Conservation (phyloP, 2,329 filamentous ascomycete genomes). For the Ophiostoma populinum region DNA sequence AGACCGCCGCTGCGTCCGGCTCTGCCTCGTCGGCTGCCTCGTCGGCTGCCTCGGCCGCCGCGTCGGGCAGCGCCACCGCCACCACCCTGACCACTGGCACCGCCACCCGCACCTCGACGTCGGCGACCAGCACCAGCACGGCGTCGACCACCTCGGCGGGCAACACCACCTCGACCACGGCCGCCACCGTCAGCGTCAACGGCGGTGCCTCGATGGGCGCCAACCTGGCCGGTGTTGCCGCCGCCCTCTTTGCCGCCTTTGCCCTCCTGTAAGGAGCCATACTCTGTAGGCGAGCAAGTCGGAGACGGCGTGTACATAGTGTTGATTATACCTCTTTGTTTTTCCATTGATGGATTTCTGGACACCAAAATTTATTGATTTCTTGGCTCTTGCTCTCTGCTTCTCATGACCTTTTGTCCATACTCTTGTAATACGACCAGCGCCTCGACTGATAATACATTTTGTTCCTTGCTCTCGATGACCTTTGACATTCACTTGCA, state of each 20-base stretch:
- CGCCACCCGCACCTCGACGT: constrained; percentile 4
- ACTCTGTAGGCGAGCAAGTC: too few relatives aligned
- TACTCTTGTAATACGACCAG: too few relatives aligned
- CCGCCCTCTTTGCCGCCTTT: constrained; percentile 13
- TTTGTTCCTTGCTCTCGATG: too few relatives aligned
- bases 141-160: constrained; percentile 13
- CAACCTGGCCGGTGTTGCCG: constrained; percentile 12
- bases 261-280: constrained; percentile 13
- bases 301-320: neutral
- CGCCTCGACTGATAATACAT: too few relatives aligned
- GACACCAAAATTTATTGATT: too few relatives aligned
- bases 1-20: constrained; percentile 8
- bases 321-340: neutral
- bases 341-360: too few relatives aligned
- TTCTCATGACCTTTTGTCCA: too few relatives aligned
- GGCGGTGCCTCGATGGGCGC: constrained; percentile 11
- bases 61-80: constrained; percentile 11
- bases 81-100: constrained; percentile 14
- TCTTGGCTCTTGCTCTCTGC: too few relatives aligned
- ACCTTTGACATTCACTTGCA: too few relatives aligned
- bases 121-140: constrained; percentile 13
- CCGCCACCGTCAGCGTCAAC: constrained; percentile 17
- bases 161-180: constrained; percentile 4
- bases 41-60: constrained; percentile 6
- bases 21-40: constrained; percentile 1